phyloP scores from a whole-genome alignment of 441 rosid species.

The Gossypium lobatum region DNA sequence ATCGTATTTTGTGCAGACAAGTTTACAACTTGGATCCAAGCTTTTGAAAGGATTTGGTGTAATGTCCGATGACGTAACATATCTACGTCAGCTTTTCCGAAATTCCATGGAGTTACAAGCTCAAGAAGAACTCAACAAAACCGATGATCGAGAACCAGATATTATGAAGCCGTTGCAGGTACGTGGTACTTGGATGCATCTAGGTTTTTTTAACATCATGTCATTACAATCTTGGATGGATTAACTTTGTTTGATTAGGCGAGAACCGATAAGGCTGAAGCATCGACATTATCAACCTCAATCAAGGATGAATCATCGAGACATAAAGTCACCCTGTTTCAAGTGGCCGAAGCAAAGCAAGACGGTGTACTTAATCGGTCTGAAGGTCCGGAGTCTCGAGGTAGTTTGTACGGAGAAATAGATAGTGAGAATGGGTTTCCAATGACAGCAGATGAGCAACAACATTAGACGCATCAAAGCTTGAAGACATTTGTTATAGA shows the following conservation, averaged over 20 bases:
- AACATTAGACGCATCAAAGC: slow-evolving; percentile 6
- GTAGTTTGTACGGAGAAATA: slow-evolving; percentile 37
- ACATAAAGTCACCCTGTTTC: slow-evolving; percentile 11
- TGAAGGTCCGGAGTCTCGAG: slow-evolving; percentile 29
- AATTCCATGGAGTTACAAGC: slow-evolving; percentile 89
- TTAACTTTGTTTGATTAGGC: slow-evolving; percentile 26
- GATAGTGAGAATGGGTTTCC: slow-evolving; percentile 30
- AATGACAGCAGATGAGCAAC: slow-evolving; percentile 21
- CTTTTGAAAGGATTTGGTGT: slow-evolving; percentile 85
- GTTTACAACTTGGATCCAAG: slow-evolving; percentile 92
- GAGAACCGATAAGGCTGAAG: slow-evolving; percentile 21
- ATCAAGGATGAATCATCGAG: slow-evolving; percentile 25
- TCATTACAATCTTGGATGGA: neutral
- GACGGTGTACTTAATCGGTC: slow-evolving; percentile 19
- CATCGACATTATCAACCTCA: slow-evolving; percentile 14
- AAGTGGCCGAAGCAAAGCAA: slow-evolving; percentile 10
- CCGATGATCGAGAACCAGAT: slow-evolving; percentile 32
- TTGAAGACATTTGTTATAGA: neutral
- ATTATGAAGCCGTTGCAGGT: slow-evolving; percentile 59
- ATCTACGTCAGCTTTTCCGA: slow-evolving; percentile 63
- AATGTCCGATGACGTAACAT: slow-evolving; percentile 93
- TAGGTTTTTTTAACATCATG: neutral
- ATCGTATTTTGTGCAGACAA: slow-evolving; percentile 52
- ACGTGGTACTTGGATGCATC: neutral
- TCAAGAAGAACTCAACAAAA: slow-evolving; percentile 43